Base-by-base conservation (phyloP, 164 flowering plant species). In the Liquidambar formosana region DNA sequence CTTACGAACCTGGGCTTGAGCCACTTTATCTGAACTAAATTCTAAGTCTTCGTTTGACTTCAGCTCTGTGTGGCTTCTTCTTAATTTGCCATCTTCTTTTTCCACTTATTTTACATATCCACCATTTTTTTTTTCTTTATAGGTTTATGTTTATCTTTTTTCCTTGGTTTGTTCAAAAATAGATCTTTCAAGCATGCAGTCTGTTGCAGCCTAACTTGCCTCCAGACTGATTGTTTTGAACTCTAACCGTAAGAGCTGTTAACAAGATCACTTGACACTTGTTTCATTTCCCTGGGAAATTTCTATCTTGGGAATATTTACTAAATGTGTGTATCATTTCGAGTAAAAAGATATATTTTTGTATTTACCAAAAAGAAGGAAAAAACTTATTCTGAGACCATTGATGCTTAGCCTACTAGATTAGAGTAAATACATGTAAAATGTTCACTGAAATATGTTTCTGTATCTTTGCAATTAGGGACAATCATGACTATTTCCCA, bases 401-500 rank as follows among this genome's bases (percentile, higher is more conserved):
- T 61, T 41, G 64, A 43, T 21, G 19, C 41, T 63, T 63, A 45
- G 52, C 68, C 28, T 47, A 43, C 48, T 43, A 53, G 14, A 54
- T 28, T 18, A 38, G 57, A 43, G 54, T 27, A 6, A 58, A 44
- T 57, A 21, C 11, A 19, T 51, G 45, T 64, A 10, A 56, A 54
- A 22, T 33, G 18, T 19, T 41, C 51, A 58, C 45, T 18, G 10
- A 21, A 19, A 45, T 19, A 41, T 33, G 14, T 62, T 72, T 66
- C 15, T 41, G 18, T 28, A 44, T 66, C n/a, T 38, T 70, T 76
- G 13, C 10, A 58, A 64, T 67, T 73, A 91, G 97, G 97, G 58
- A 92, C 97, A 58, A 92, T 89, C 73, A 92, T 89, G 97, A 89
- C 97, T 23, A 92, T 92, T 47, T 85, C 97, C 47, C 77, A 88